Conservation (phyloP, 2,329 filamentous ascomycete genomes). For the Grosmannia penicillata region DNA sequence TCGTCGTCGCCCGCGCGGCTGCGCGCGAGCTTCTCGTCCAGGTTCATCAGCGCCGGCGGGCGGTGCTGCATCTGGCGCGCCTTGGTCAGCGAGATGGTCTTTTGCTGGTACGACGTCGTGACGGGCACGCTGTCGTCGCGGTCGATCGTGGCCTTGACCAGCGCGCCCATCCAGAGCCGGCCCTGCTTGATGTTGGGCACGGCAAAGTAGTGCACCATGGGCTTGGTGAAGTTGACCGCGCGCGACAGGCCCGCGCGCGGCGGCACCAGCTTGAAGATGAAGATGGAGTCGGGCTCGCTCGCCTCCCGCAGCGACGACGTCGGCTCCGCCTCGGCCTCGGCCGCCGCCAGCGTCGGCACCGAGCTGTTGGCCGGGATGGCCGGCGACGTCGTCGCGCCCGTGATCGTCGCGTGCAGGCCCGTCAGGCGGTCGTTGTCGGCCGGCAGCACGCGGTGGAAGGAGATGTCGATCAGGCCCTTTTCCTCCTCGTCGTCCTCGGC, state of each 20-base stretch:
- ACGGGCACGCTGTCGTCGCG: constrained; percentile 68
- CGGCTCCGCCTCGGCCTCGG: constrained; percentile 32
- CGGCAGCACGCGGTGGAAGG: constrained; percentile 88
- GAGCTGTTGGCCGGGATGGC: constrained; percentile 34
- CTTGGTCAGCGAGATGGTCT: constrained; percentile 85
- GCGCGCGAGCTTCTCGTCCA: constrained; percentile 31
- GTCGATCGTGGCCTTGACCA: constrained; percentile 98
- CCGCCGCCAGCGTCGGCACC: constrained; percentile 27
- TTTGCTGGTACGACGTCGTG: constrained; percentile 88
- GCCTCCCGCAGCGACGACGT: constrained; percentile 6
- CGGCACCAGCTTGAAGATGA: constrained; percentile 96
- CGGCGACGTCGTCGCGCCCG: constrained; percentile 62
- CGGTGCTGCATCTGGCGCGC: constrained; percentile 77
- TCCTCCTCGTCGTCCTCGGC: constrained; percentile 84
- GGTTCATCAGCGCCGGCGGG: constrained; percentile 73
- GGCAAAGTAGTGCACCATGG: constrained; percentile 93
- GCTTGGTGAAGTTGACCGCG: constrained; percentile 94
- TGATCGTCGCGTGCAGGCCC: constrained; percentile 80
- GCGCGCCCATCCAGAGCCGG: constrained; percentile 90
- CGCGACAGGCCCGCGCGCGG: constrained; percentile 75
- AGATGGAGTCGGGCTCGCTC: constrained; percentile 48
- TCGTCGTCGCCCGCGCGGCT: constrained; percentile 10
- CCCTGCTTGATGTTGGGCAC: constrained; percentile 82
- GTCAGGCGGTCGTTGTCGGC: constrained; percentile 86
- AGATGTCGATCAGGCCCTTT: constrained; percentile 93